Conservation (phyloP, 225 moss, liverwort and hornwort species). For the Rhytidiadelphus loreus region DNA sequence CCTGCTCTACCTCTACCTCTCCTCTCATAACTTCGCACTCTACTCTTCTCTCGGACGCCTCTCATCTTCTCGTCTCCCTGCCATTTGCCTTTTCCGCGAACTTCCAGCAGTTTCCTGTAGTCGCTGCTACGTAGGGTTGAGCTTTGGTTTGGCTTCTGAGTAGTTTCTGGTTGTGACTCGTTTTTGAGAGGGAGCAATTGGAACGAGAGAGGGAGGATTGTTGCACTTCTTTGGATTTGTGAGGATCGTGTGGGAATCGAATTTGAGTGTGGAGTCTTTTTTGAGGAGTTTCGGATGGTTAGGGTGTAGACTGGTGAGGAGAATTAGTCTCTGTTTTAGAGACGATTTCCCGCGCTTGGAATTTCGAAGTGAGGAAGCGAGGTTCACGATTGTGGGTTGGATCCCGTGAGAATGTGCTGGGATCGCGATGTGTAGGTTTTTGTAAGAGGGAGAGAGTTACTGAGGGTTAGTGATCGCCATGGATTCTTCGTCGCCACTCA, state of each 20-base stretch:
- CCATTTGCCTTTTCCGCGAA: background rate
- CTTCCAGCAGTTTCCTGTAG: background rate
- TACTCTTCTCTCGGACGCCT: no score
- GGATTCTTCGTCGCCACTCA: slow-evolving; percentile 28
- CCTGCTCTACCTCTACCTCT: background rate
- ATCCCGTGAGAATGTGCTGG: background rate
- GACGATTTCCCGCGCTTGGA: slow-evolving; percentile 13
- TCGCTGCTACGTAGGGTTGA: slow-evolving; percentile 2
- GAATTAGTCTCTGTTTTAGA: background rate
- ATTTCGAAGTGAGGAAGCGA: background rate
- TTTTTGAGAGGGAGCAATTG: background rate
- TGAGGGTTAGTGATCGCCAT: background rate
- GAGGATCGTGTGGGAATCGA: background rate
- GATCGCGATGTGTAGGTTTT: slow-evolving; percentile 21
- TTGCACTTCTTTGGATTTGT: background rate
- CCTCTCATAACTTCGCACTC: background rate
- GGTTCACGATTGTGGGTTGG: background rate
- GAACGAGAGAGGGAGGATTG: background rate
- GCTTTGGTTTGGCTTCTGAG: background rate
- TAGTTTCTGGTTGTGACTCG: background rate
- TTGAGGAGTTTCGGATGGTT: background rate
- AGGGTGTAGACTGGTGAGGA: background rate
- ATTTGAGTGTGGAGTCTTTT: background rate
- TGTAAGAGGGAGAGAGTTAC: background rate
- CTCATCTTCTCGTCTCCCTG: background rate